Base-by-base conservation (phyloP, 2,329 filamentous ascomycete genomes). In the Alternaria ventricosa region DNA sequence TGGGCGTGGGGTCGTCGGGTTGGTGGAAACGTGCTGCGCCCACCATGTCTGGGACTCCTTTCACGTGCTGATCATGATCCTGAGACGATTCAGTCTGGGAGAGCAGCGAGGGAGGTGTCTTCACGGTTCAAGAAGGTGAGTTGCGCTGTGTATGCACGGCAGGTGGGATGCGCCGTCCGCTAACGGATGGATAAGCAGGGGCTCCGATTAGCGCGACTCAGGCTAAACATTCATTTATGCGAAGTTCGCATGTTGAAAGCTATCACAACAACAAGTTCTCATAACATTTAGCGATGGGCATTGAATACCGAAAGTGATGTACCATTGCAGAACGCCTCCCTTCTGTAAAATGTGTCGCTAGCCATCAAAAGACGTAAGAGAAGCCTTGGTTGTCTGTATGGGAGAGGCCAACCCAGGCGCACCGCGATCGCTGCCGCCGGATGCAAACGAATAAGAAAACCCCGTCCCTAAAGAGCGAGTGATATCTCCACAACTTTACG, bases 51-150 rank as follows among this genome's bases (percentile, higher is more conserved):
- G 67, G 66, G 47, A 61, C 20, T 20, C 33, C 57, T 11, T 45
- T 74, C 66, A 78, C 60, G 63, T 68, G 46, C 62, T 46, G 33
- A 57, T 50, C 75, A 77, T 77, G 53, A 30, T 55, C 50, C 49
- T 51, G 44, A 22, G 36, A 23, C 25, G 23, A 45, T 13, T 20
- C 43, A 25, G 28, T 57, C 43, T 15, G 43, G 36, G 20, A n/a
- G 22, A 12, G 50, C n/a, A 12, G n/a, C 13, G 18, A 18, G 44
- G 28, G 46, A 44, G 30, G 55, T 41, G 47, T 43, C 33, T 55
- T 46, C 44, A 54, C 55, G 61, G 30, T 61, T 45, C 54, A 59
- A 45, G 63, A 54, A 58, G 33, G 50, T 55, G 61, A 61, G 57
- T 18, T 55, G 53, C 49, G 47, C 55, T 56, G 54, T 61, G 62